These are phyloP conservation scores for Cercis canadensis DNA, from an alignment of 306 rosid species.

Conservation along the genomic window DNA sequence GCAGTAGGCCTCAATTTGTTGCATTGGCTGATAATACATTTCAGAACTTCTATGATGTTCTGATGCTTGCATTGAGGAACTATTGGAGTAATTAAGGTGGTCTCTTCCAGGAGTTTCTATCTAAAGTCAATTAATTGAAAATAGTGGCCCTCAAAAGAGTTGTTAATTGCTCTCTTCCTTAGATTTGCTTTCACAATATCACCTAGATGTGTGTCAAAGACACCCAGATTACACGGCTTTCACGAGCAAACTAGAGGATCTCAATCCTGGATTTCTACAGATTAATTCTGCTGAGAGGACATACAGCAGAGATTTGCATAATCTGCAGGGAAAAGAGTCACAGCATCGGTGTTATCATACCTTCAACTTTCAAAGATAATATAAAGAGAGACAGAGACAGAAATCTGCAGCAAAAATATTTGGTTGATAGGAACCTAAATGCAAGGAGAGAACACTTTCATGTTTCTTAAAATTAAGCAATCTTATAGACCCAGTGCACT, in stretches of 20 bases:
- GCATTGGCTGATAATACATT: conserved; percentile 74
- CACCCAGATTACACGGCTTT: conserved; percentile 15
- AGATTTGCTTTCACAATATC: conserved; percentile 22
- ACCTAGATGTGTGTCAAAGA: conserved; percentile 20
- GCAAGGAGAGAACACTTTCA: conserved; percentile 9
- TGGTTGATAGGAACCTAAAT: conserved; percentile 3
- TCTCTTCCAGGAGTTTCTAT: conserved; percentile 17
- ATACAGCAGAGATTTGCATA: conserved; percentile 32
- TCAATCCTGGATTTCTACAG: background rate
- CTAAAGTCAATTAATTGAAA: conserved; percentile 7
- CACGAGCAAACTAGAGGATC: conserved; percentile 4
- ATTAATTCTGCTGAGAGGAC: conserved; percentile 17
- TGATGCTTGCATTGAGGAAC: conserved; percentile 74
- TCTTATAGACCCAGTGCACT: conserved; percentile 8
- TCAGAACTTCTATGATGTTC: conserved; percentile 64
- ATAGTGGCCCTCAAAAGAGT: background rate
- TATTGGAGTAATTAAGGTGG: conserved; percentile 1
- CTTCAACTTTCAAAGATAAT: conserved; percentile 22
- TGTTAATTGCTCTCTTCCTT: conserved; percentile 31
- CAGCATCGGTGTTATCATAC: conserved; percentile 28
- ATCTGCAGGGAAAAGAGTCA: conserved; percentile 44
- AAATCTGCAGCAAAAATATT: conserved; percentile 11
- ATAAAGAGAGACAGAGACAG: conserved; percentile 30
- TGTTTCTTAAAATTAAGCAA: conserved; percentile 19
- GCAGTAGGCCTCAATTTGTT: conserved; percentile 67